Evolutionary conservation across 2,329 filamentous ascomycete genomes (phyloP), one percentile per base, ranked within the genome.

Genomic region (Aureobasidium subglaciale): DNA sequence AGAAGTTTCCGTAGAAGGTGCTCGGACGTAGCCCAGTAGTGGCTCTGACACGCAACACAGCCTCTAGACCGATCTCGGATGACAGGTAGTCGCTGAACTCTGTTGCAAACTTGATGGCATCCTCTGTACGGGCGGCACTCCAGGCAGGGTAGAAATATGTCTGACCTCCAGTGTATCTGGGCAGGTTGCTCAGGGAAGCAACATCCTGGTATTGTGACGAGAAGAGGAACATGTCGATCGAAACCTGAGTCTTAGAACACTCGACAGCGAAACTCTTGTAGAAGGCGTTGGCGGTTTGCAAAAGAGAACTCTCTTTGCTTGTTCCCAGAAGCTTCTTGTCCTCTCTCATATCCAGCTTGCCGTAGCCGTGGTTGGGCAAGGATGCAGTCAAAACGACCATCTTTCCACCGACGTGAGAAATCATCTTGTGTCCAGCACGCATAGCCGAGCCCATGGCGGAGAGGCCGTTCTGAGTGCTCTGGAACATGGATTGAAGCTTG

Each of bases 201-300:
- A 99, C 93, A 69, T 99, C 93, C 72, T 97, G 93, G 71, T 99
- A 96, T 68, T 93, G 88, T 15, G 90, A 91, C 4, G 89, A 93
- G 75, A 96, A 96, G 49, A 96, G 78, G 77, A 96, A 96, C 91
- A 96, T 96, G 70, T 96, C 91, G 63, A 99, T 90, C 0, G 91
- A 97, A 25, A 99, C 93, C 72, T 99, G 93, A 63, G 95, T 95
- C 77, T 99, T 99, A 34, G 91, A 96, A 73, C 93, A 99, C 70
- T 99, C 93, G 3, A 99, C 93, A 0, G 93, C 93, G 66, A 99
- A 99, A 65, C 89, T 95, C 79, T 99, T 99, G 80, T 97, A 99
- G 73, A 97, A 99, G 67, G 88, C 90, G 75, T 90, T 96, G 37
- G 84, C 88, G 0, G 93, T 96, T 70, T 97, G 92, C 52, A 99